Evolutionary conservation across 805 yeast species (phyloP).

Genomic region (Teunomyces atbi): DNA sequence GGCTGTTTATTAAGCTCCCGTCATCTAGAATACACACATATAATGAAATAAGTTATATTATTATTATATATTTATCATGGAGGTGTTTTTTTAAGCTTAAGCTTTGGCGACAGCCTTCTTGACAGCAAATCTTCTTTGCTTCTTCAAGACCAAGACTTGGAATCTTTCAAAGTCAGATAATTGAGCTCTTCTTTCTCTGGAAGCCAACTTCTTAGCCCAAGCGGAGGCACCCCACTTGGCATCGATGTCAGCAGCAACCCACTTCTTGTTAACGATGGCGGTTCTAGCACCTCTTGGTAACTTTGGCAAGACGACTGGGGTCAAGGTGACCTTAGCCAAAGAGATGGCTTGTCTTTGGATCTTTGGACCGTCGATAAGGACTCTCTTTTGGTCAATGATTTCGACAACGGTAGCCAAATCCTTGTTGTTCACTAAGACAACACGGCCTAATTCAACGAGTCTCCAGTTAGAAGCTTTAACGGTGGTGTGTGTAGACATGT

Average conservation of each 20-base stretch:
- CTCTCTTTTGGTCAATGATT: constrained; percentile 99
- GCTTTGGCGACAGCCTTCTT: constrained; percentile 97
- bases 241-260: constrained; percentile 86
- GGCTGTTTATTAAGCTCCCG: constrained; percentile 3
- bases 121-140: constrained; percentile 94
- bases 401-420: constrained; percentile 97
- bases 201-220: constrained; percentile 98
- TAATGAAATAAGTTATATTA: constrained; percentile 12
- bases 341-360: constrained; percentile 90
- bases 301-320: constrained; percentile 81
- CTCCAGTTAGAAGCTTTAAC: constrained; percentile 99
- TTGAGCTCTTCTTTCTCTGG: constrained; percentile 88
- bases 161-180: constrained; percentile 98
- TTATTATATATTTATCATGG: constrained; percentile 12
- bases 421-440: constrained; percentile 82
- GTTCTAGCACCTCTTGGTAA: constrained; percentile 96
- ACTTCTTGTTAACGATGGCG: constrained; percentile 82
- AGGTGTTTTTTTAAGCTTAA: constrained; percentile 36
- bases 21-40: constrained; percentile 26
- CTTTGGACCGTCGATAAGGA: constrained; percentile 94
- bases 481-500: constrained; percentile 40
- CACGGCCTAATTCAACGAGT: constrained; percentile 99
- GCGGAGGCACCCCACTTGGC: constrained; percentile 90
- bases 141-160: constrained; percentile 97
- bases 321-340: constrained; percentile 85